Conservation (phyloP, 2,329 filamentous ascomycete genomes). For the Sarocladiaceae sp. region DNA sequence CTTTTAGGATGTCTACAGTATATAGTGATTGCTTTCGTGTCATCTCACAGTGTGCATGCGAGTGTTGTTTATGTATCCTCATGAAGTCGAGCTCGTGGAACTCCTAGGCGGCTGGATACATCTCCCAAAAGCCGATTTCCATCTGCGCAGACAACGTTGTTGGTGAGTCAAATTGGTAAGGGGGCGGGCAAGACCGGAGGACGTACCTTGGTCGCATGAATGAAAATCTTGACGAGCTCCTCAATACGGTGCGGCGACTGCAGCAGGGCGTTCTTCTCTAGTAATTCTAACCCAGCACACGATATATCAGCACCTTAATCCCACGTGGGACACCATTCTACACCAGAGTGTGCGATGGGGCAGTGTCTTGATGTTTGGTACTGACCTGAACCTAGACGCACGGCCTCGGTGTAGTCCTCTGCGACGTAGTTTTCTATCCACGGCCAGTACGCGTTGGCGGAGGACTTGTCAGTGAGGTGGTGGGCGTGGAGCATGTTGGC, state of each 20-base stretch:
- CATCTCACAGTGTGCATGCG: neutral
- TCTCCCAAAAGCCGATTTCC: slow-evolving; percentile 51
- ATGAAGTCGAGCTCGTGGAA: too few species aligned
- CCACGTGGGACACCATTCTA: too few species aligned
- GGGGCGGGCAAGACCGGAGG: neutral
- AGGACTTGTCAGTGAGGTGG: slow-evolving; percentile 49
- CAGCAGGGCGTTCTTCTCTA: slow-evolving; percentile 68
- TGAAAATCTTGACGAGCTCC: slow-evolving; percentile 76
- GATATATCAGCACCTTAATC: neutral
- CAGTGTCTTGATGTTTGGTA: too few species aligned
- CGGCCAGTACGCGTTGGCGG: slow-evolving; percentile 72
- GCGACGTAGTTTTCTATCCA: slow-evolving; percentile 90
- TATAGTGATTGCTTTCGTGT: neutral
- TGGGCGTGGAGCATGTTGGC: slow-evolving; percentile 64
- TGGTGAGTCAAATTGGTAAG: neutral
- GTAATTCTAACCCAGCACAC: slow-evolving; percentile 44
- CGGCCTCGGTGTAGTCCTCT: slow-evolving; percentile 69
- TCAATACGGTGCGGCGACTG: slow-evolving; percentile 73
- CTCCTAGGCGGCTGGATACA: slow-evolving; percentile 34
- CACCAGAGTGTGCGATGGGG: too few species aligned
- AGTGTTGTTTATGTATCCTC: too few species aligned
- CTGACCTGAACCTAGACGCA: slow-evolving; percentile 63
- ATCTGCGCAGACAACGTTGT: slow-evolving; percentile 28
- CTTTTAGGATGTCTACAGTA: slow-evolving; percentile 9
- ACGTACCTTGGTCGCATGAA: slow-evolving; percentile 72